Evolutionary conservation across 805 yeast genomes (phyloP).

Genomic region (Osmozyma mogii): DNA sequence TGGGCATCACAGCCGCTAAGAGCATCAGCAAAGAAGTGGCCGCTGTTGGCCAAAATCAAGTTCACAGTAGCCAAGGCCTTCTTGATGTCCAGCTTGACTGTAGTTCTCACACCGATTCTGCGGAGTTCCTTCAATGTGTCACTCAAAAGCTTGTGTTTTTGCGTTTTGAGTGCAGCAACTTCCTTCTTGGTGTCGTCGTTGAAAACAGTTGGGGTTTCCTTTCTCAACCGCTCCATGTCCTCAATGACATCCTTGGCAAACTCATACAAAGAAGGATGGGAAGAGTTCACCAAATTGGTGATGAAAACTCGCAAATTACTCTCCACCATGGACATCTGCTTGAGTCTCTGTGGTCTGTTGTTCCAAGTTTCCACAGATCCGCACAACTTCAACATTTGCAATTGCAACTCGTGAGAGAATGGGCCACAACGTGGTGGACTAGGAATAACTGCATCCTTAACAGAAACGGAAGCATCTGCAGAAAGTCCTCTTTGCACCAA

Average conservation of each 20-base stretch:
- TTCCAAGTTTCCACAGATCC: slow-evolving; percentile 39
- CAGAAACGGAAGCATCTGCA: slow-evolving; percentile 5
- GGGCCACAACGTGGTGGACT: slow-evolving; percentile 6
- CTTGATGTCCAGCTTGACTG: slow-evolving; percentile 58
- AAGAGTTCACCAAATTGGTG: slow-evolving; percentile 21
- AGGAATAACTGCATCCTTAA: background rate
- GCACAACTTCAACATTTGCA: slow-evolving; percentile 16
- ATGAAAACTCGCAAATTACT: slow-evolving; percentile 48
- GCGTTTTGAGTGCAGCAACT: slow-evolving; percentile 63
- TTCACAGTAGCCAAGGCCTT: slow-evolving; percentile 56
- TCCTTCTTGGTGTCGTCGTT: slow-evolving; percentile 69
- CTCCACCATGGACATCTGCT: slow-evolving; percentile 42
- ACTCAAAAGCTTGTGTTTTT: slow-evolving; percentile 71
- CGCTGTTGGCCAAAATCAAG: slow-evolving; percentile 48
- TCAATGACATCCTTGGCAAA: slow-evolving; percentile 47
- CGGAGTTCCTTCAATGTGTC: slow-evolving; percentile 68
- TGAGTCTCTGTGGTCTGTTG: slow-evolving; percentile 49
- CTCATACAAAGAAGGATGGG: slow-evolving; percentile 42
- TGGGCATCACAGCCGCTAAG: slow-evolving; percentile 39
- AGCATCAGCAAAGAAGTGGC: slow-evolving; percentile 31
- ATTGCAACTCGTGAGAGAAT: slow-evolving; percentile 4
- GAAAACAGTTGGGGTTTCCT: slow-evolving; percentile 68
- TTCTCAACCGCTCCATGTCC: slow-evolving; percentile 54
- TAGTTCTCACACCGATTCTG: slow-evolving; percentile 66
- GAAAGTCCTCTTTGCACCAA: slow-evolving; percentile 55